Evolutionary conservation across 805 yeast species (phyloP), one percentile per base, ranked within the genome.

Genomic region (Tetrapisispora iriomotensis): DNA sequence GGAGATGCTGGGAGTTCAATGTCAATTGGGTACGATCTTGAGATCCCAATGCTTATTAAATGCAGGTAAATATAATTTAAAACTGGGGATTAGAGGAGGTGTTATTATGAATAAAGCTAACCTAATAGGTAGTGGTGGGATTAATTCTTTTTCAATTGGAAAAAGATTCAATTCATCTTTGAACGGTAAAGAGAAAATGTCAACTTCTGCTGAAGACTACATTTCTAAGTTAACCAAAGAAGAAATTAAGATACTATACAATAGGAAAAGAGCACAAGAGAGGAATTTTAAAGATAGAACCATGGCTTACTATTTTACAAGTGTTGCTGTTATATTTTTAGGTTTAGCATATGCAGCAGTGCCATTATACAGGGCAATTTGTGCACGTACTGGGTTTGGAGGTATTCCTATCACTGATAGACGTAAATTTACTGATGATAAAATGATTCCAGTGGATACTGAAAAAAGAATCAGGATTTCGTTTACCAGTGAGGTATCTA

Each of bases 361-460:
- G 15, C 97, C 97, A 4, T 64, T 92, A 6, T 92, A 92, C 61
- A 68, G 96, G 48, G 86, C 88, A 8, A 70, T 92, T 23, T 92
- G 98, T 67, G 84, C 88, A 51, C 74, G 94, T 61, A 88, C 96
- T 0, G 98, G 98, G 0, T 92, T 82, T 74, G 96, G 90, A 36
- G 98, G 98, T 30, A 79, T 82, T 8, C 97, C 97, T 9, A 82
- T 88, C 50, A 88, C 96, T 0, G 97, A 92, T 56, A 62, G 68
- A 32, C 60, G 78, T 9, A 77, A 74, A 51, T 84, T 92, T 61
- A 84, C 96, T 1, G 77, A 86, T 18, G 97, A 90, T 56, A 83
- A 82, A 55, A 66, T 92, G 58, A 66, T 82, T 18, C 96, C 98
- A 0, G 92, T 92, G 7, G 88, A 86, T 41, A 79, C 88, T 13